Base-by-base conservation (phyloP, 163 green algal species). In the Coccomyxa subellipsoidea region DNA sequence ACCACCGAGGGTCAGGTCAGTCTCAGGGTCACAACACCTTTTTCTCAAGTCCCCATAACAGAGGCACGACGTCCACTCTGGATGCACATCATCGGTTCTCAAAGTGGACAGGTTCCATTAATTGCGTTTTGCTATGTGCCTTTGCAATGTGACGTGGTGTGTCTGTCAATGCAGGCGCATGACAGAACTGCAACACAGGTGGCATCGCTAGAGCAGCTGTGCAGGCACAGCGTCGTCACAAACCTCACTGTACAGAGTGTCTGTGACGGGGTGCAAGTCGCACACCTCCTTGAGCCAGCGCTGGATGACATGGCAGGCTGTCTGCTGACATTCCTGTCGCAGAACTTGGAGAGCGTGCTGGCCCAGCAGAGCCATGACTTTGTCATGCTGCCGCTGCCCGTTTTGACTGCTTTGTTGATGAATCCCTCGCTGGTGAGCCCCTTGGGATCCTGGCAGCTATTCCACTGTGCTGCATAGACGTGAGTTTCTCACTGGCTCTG, bases 221-320 rank as follows among this genome's bases (percentile, higher is more conserved):
- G 86, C 78, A 59, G 32, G 29, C 21, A 27, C 2, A 40, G 31
- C 15, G 54, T 89, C 70, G 29, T 72, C 53, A 37, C 34, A 27
- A n/a, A 25, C 25, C 76, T 89, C 31, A 40, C 27, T 4, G 80
- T 85, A 23, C 36, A 69, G 36, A 86, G 38, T 38, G 83, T 94
- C 15, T 94, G 86, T 77, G 70, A 53, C 15, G 83, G 88, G 21
- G 84, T 95, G 69, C 59, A 85, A 66, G 81, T 94, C 21, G 87
- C 88, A 5, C 91, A 96, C 71, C 83, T 88, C 34, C 80, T 96
- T 47, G 79, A 88, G n/a, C 91, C 90, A 12, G 87, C 85, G 10
- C 37, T 84, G 31, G 75, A 85, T 40, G 32, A 71, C 27, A 38
- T 93, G 78, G 59, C 76, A 27, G 54, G 53, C 6, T 34, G 79